Evolutionary conservation across 129 eudicot genomes (phyloP), one percentile per base, ranked within the genome.

Genomic region (Logfia minima): DNA sequence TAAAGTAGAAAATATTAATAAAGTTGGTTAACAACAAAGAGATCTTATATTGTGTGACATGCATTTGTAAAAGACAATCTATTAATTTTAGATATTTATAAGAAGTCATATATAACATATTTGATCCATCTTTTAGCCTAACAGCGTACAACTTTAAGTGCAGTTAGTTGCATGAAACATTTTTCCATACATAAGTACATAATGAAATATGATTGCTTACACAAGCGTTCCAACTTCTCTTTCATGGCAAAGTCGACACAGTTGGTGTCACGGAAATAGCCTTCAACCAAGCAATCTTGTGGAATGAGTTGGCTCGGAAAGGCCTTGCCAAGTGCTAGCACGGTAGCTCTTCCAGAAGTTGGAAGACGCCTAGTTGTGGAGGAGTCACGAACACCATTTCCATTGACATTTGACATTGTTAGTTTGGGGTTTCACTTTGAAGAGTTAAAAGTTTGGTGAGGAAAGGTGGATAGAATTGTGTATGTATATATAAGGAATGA

Each of bases 281-380:
- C 97, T 71, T 93, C 97, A 13, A 93, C 98, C 85, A 93, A 83
- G 83, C 86, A 79, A 39, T 90, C 97, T 35, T 93, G 98, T 19
- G 90, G 98, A n/a, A 93, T 83, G 66, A 93, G 83, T 73, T 93
- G 98, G 70, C 93, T 80, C 8, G 98, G 98, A 72, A 90, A 88
- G 41, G 97, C 96, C 85, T 93, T 90, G 6, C 98, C 96, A 3
- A 88, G 63, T 6, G 97, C 96, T 2, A 93, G 81, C 19, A 93
- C 78, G 0, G 92, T 87, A 0, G 98, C 98, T 80, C 86, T 93
- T 31, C 98, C 97, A 0, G 88, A 87, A 8, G 88, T 93, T 0
- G 97, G 88, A 62, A 68, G 80, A 13, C 96, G 92, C 62, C 83
- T 80, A 52, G 80, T 61, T 2, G 76, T 53, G 1, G 79, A 51